Base-by-base conservation (phyloP, 2,329 filamentous ascomycete genomes). In the Canariomyces notabilis region DNA sequence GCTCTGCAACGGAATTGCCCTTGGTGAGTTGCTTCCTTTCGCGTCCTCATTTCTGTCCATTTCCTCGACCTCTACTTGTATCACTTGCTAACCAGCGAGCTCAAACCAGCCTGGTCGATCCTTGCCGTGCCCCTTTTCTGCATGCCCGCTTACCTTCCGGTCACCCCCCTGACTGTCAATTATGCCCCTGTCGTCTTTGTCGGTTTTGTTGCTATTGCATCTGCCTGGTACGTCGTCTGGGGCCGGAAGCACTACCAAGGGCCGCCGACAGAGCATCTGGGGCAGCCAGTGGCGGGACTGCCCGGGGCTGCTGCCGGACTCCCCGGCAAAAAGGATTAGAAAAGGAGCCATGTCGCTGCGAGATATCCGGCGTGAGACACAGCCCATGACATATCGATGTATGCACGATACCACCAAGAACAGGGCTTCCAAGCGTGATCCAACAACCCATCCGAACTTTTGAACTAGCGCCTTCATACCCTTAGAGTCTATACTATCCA, bases 101-200 rank as follows among this genome's bases (percentile, higher is more conserved):
- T 15, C 22, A 19, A 4, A 11, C 43, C 55, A 82, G 78, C 68
- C 42, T 88, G 84, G 84, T 83, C 80, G 44, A 56, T 74, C 12
- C 74, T 89, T 44, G 83, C 82, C 29, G 77, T 87, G 42, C 83
- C 84, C 1, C 75, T 88, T 14, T 88, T 88, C 72, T 88, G 80
- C 65, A 85, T 86, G 80, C 84, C 83, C 0, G 75, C 79, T 0
- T 65, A 66, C 35, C 67, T 85, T n/a, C 80, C 80, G 5, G 80
- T 85, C 32, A 75, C 73, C 0, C 64, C 74, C 5, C 61, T 66
- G 15, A 74, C 70, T 32, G 83, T 87, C 72, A 89, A 89, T 72
- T 89, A 87, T 64, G 84, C 83, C 1, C 80, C 80, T 12, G 84
- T 82, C 26, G 84, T 89, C n/a, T 87, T 88, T 56, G 76, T 83